phyloP scores from a whole-genome alignment of 768 basidiomycete genomes.

The Lactifluus hygrophoroides region DNA sequence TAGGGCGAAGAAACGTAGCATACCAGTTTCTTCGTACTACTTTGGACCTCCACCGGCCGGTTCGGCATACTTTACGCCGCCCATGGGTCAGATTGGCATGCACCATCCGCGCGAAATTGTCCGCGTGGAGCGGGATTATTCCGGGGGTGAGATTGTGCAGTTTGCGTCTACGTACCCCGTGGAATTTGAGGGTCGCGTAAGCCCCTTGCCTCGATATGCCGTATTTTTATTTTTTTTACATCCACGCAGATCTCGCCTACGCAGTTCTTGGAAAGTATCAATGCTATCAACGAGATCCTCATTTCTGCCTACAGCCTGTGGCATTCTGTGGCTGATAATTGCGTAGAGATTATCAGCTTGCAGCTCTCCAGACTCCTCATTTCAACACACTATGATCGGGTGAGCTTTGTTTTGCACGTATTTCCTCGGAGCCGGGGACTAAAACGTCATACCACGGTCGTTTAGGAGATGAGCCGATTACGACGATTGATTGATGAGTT shows the following conservation, averaged over 20 bases:
- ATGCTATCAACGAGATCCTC: slow-evolving; percentile 80
- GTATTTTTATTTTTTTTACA: not conserved
- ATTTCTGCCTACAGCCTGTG: slow-evolving; percentile 78
- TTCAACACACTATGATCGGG: slow-evolving; percentile 78
- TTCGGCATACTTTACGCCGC: slow-evolving; percentile 72
- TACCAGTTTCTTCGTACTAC: slow-evolving; percentile 78
- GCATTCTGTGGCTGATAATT: slow-evolving; percentile 69
- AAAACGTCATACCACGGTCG: not conserved
- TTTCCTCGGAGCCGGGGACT: not conserved
- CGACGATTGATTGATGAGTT: slow-evolving; percentile 52
- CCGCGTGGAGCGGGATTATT: slow-evolving; percentile 88
- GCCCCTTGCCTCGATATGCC: slow-evolving; percentile 25
- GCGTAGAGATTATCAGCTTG: slow-evolving; percentile 67
- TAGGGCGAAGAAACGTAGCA: slow-evolving; percentile 32
- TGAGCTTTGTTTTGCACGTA: slow-evolving; percentile 26
- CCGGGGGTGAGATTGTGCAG: slow-evolving; percentile 81
- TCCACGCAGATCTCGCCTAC: slow-evolving; percentile 72
- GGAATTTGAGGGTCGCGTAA: slow-evolving; percentile 87
- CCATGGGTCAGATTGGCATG: slow-evolving; percentile 76
- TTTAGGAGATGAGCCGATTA: slow-evolving; percentile 71
- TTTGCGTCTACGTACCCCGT: slow-evolving; percentile 85
- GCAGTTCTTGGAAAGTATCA: slow-evolving; percentile 84
- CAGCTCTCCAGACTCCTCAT: slow-evolving; percentile 68
- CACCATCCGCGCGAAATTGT: slow-evolving; percentile 91
- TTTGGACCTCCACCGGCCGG: slow-evolving; percentile 72